phyloP scores from a whole-genome alignment of 2,329 filamentous ascomycete species.

The Alternaria viburni region DNA sequence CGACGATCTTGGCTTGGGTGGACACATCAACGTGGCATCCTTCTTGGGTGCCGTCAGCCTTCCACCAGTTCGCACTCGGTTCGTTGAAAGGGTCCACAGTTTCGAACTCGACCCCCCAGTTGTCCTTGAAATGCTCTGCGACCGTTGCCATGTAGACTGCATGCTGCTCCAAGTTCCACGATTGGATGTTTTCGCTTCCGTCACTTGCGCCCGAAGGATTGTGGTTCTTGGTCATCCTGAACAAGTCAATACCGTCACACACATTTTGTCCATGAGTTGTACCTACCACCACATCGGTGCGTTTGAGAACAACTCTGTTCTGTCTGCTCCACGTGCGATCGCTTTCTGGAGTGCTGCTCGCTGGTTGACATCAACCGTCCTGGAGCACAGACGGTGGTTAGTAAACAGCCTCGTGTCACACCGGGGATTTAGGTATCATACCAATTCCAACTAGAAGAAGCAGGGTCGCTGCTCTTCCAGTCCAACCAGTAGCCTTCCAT shows the following conservation, averaged over 20 bases:
- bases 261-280: neutral
- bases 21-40: slow-evolving; percentile 9
- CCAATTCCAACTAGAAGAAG: slow-evolving; percentile 10
- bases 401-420: neutral
- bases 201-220: slow-evolving; percentile 6
- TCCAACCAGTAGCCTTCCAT: slow-evolving; percentile 15
- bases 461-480: slow-evolving; percentile 4
- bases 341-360: slow-evolving; percentile 10
- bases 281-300: slow-evolving; percentile 11
- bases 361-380: slow-evolving; percentile 10
- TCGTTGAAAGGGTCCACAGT: slow-evolving; percentile 13
- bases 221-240: slow-evolving; percentile 7
- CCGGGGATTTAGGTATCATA: neutral
- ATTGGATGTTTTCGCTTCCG: slow-evolving; percentile 13
- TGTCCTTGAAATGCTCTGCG: slow-evolving; percentile 8
- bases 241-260: neutral
- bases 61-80: slow-evolving; percentile 15
- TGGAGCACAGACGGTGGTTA: neutral
- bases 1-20: slow-evolving; percentile 10
- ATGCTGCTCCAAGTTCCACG: slow-evolving; percentile 13
- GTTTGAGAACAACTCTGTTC: slow-evolving; percentile 9
- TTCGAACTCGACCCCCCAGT: slow-evolving; percentile 7
- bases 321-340: slow-evolving; percentile 8
- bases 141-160: slow-evolving; percentile 13
- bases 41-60: slow-evolving; percentile 13